phyloP scores from a whole-genome alignment of 169 alveolate genomes.

The Eimeria praecox region DNA sequence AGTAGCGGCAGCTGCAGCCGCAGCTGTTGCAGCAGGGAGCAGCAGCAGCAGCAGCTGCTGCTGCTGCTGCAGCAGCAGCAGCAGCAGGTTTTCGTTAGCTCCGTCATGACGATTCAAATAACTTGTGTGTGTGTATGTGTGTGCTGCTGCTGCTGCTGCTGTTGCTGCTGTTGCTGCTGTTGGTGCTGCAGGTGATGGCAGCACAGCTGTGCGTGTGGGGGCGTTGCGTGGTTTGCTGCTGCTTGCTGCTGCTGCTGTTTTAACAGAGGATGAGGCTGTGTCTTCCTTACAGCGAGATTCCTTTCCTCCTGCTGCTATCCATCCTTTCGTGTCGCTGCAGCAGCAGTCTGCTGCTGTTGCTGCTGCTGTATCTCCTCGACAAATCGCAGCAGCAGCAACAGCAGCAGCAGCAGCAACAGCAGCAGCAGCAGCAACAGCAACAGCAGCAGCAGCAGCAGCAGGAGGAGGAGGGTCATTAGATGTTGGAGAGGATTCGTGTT shows the following conservation, averaged over 20 bases:
- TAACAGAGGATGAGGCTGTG: slow-evolving; percentile 52
- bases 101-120: neutral
- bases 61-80: neutral
- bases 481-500: neutral
- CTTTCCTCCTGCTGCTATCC: slow-evolving; percentile 71
- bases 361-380: slow-evolving; percentile 32
- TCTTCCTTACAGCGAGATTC: slow-evolving; percentile 74
- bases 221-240: slow-evolving; percentile 58
- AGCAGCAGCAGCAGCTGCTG: neutral
- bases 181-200: slow-evolving; percentile 71
- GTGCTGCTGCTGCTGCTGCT: slow-evolving; percentile 31
- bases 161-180: slow-evolving; percentile 58
- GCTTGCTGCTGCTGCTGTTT: slow-evolving; percentile 43
- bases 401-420: slow-evolving; percentile 65
- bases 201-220: slow-evolving; percentile 39
- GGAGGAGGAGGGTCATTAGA: slow-evolving; percentile 76
- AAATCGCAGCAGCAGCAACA: slow-evolving; percentile 20
- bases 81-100: neutral
- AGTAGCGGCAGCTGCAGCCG: neutral
- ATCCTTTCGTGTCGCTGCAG: slow-evolving; percentile 55
- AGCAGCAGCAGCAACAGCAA: neutral
- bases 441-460: slow-evolving; percentile 63
- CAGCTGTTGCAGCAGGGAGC: slow-evolving; percentile 6
- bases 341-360: slow-evolving; percentile 1
- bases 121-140: neutral